Conservation (phyloP, 345 rosid genomes). For the Salix koriyanagi region DNA sequence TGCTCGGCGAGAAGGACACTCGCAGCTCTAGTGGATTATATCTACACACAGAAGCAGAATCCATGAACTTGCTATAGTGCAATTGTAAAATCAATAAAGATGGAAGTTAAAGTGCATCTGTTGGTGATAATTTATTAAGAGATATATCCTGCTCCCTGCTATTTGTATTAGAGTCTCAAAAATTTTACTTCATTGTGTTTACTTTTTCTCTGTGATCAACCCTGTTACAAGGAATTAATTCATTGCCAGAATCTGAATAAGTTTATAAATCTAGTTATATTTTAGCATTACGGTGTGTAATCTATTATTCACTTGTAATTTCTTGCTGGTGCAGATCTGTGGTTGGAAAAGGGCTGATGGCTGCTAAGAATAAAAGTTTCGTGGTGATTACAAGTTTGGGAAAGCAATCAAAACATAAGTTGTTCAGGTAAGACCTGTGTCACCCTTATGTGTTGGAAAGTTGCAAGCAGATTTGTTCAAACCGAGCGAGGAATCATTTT, state of each 20-base stretch:
- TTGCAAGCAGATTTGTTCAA: neutral
- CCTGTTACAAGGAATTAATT: neutral
- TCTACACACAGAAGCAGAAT: conserved; percentile 14
- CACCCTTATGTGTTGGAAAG: too few relatives aligned
- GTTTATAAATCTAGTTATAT: neutral
- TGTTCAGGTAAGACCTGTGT: too few relatives aligned
- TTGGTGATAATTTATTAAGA: neutral
- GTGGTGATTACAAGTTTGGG: neutral
- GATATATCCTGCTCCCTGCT: neutral
- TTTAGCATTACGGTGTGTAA: neutral
- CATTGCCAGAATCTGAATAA: neutral
- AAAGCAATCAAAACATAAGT: neutral
- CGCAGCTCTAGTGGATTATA: conserved; percentile 19
- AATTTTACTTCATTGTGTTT: neutral
- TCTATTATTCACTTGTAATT: neutral
- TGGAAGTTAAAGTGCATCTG: neutral
- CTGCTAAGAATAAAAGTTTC: neutral
- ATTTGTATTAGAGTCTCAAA: neutral
- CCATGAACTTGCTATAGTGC: neutral
- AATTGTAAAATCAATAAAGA: neutral
- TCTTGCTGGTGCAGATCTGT: neutral
- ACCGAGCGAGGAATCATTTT: neutral
- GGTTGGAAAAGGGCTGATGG: neutral
- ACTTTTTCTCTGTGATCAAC: neutral
- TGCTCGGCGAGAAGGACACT: conserved; percentile 12